phyloP scores from a whole-genome alignment of 129 eudicot species.

The Helichrysum umbraculigerum region DNA sequence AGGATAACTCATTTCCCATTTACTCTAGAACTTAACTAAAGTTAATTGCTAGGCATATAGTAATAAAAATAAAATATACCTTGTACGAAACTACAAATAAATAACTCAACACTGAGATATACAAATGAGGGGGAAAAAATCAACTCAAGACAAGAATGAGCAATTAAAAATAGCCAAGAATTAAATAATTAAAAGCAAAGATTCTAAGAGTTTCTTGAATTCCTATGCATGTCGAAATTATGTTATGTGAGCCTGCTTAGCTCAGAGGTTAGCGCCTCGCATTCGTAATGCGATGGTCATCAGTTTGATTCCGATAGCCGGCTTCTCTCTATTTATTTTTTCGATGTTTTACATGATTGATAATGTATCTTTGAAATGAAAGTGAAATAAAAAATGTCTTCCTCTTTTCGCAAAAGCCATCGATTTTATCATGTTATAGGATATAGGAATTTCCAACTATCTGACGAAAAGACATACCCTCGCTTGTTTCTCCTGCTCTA shows the following conservation, averaged over 20 bases:
- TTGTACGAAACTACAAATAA: background rate
- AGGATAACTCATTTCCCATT: background rate
- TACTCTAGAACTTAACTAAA: background rate
- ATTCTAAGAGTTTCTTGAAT: too few relatives aligned
- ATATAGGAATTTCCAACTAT: too few relatives aligned
- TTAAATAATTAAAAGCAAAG: too few relatives aligned
- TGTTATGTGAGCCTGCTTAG: constrained; percentile 15
- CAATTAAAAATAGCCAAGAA: background rate
- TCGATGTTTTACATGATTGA: too few relatives aligned
- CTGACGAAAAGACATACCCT: constrained; percentile 43
- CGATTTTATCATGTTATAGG: too few relatives aligned
- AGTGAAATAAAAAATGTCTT: too few relatives aligned
- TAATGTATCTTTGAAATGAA: too few relatives aligned
- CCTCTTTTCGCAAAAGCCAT: too few relatives aligned
- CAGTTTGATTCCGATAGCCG: constrained; percentile 16
- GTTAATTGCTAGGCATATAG: background rate
- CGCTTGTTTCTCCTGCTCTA: constrained; percentile 75
- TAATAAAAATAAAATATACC: background rate
- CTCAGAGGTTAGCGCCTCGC: constrained; percentile 35
- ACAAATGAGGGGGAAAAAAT: background rate
- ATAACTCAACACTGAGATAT: background rate
- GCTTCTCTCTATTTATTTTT: background rate
- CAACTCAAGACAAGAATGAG: constrained; percentile 1
- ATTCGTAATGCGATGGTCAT: constrained; percentile 36
- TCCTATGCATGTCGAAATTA: background rate